Base-by-base conservation (phyloP, 2,329 filamentous ascomycete genomes). In the Trichoderma aggressivum region DNA sequence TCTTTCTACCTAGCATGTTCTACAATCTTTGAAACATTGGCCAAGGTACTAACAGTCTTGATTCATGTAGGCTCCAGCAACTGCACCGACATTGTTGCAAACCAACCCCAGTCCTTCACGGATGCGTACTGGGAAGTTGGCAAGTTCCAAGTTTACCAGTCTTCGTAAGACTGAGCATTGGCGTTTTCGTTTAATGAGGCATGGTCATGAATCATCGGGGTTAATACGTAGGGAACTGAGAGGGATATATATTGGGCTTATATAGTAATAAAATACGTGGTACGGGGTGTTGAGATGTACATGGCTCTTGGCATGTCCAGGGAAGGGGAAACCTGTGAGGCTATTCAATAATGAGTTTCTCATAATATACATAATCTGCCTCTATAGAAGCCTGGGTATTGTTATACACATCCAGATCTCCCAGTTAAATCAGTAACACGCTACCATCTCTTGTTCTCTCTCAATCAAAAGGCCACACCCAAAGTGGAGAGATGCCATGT, bases 71-170 rank as follows among this genome's bases (percentile, higher is more conserved):
- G 87, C 75, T 84, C 88, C 0, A 84, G 82, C 26, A 89, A 84
- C 70, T 91, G 89, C 76, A 82, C 82, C 4, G 84, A 87, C 63
- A 87, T 84, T 73, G 89, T 91, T 8, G 85, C 88, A 7, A 86
- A 86, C 68, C 86, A 88, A 74, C 88, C 85, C 24, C 79, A 77
- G 24, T 86, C 80, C 2, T 92, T 89, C 77, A 82, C 80, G 56
- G 84, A 87, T 76, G 90, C 87, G 1, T 92, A 84, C 77, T 93
- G 87, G 90, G 88, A 88, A 80, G 90, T 91, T 80, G 86, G 85
- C 2, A 78, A 81, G 11, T 90, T 91, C 73, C 81, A 87, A 73
- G 84, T 91, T 3, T 91, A 90, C 76, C 79, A 82, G 63, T 58
- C 79, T 10, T 73, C 76, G 3, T 80, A 72, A 60, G 71, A n/a